Percentiles rank a stretch among this genome's conserved stretches.
Conservation (phyloP, 2,329 filamentous ascomycete genomes). For the Geosmithia putterillii region DNA sequence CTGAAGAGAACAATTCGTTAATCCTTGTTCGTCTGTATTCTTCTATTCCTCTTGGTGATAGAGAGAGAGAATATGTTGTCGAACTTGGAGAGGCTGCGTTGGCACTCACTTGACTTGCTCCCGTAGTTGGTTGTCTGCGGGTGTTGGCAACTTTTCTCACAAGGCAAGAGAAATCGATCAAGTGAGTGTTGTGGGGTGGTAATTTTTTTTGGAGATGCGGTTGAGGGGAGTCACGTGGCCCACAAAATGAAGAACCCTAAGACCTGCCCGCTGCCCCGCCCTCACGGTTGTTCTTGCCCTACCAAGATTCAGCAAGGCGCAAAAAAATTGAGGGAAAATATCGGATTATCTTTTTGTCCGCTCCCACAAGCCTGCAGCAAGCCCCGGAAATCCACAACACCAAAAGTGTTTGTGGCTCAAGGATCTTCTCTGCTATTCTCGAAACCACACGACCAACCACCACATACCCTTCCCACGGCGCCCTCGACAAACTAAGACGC, state of each 20-base stretch:
- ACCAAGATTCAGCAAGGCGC: slow-evolving; percentile 8
- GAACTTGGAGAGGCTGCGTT: slow-evolving; percentile 3
- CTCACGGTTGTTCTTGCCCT: slow-evolving; percentile 20
- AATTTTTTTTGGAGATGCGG: slow-evolving; percentile 14
- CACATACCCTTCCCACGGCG: slow-evolving; percentile 18
- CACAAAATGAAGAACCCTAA: slow-evolving; percentile 17
- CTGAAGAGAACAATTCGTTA: slow-evolving; percentile 11
- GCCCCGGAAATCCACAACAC: slow-evolving; percentile 25
- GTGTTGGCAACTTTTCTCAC: slow-evolving; percentile 5
- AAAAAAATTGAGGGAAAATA: slow-evolving; percentile 11
- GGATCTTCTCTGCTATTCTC: neutral
- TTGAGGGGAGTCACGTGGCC: neutral
- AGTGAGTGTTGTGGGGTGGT: slow-evolving; percentile 19
- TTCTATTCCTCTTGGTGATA: neutral
- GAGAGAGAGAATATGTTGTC: slow-evolving; percentile 2
- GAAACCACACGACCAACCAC: slow-evolving; percentile 22
- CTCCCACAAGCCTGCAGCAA: slow-evolving; percentile 23
- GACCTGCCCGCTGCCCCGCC: slow-evolving; percentile 4
- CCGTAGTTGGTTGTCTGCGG: slow-evolving; percentile 18
- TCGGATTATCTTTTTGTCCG: slow-evolving; percentile 22
- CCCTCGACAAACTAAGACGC: slow-evolving; percentile 39
- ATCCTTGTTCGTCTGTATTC: slow-evolving; percentile 15
- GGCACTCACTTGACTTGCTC: slow-evolving; percentile 27
- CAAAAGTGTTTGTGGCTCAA: slow-evolving; percentile 11
- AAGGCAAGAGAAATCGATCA: slow-evolving; percentile 10